Conservation (phyloP, 768 basidiomycete species). For the Suillus plorans region DNA sequence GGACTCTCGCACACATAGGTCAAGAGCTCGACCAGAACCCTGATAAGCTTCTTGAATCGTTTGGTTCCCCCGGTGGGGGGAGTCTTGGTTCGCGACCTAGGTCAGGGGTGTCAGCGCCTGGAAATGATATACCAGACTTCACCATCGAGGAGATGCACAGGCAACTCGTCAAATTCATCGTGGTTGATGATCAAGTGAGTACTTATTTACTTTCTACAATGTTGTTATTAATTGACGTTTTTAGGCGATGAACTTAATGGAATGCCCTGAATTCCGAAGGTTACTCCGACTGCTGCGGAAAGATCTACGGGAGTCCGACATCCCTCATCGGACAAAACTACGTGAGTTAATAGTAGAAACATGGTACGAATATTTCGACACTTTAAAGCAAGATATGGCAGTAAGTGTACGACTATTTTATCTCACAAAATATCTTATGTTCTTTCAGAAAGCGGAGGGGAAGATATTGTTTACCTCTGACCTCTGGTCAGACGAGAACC, state of each 20-base stretch:
- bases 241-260: slow-evolving; percentile 4
- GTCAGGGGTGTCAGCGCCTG: background rate
- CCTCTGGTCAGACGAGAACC: slow-evolving; percentile 31
- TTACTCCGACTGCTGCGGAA: background rate
- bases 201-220: background rate
- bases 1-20: too few relatives aligned
- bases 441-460: slow-evolving; percentile 2
- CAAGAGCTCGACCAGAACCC: too few relatives aligned
- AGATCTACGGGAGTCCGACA: slow-evolving; percentile 10
- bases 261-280: background rate
- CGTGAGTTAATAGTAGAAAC: slow-evolving; percentile 2
- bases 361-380: background rate
- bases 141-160: background rate
- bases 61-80: too few relatives aligned
- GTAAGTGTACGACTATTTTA: background rate
- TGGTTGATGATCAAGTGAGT: background rate
- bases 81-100: too few relatives aligned
- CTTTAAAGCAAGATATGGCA: background rate
- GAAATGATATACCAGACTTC: background rate
- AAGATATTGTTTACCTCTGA: slow-evolving; percentile 30
- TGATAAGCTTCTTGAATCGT: too few relatives aligned
- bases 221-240: background rate
- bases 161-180: background rate
- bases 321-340: slow-evolving; percentile 10
- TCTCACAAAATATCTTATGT: background rate